Conservation (phyloP, 2,329 filamentous ascomycete genomes). For the Shiraia bambusicola region DNA sequence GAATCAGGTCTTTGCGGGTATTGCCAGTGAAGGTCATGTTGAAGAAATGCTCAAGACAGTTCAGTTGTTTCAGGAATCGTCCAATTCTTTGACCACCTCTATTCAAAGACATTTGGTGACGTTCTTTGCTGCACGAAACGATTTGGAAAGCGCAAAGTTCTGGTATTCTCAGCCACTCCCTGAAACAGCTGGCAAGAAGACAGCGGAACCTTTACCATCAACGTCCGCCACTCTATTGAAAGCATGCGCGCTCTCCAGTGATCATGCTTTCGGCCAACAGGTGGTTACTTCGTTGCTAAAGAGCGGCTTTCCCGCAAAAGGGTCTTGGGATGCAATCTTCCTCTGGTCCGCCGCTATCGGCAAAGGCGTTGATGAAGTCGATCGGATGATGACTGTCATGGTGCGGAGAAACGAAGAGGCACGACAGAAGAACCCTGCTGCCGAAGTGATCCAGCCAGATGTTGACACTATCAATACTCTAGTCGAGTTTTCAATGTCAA, state of each 20-base stretch:
- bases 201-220: constrained; percentile 12
- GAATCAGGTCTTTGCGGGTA: constrained; percentile 57
- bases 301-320: constrained; percentile 44
- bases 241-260: constrained; percentile 52
- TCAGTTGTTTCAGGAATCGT: constrained; percentile 51
- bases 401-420: constrained; percentile 52
- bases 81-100: constrained; percentile 39
- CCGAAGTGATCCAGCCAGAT: constrained; percentile 55
- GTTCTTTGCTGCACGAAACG: constrained; percentile 62
- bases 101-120: constrained; percentile 57
- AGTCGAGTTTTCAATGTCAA: constrained; percentile 70
- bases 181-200: constrained; percentile 12
- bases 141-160: constrained; percentile 61
- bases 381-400: constrained; percentile 71
- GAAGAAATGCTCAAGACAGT: constrained; percentile 60
- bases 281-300: constrained; percentile 41
- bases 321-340: constrained; percentile 70
- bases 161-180: constrained; percentile 65
- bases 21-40: constrained; percentile 62
- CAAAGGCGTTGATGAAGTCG: constrained; percentile 70
- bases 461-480: constrained; percentile 75
- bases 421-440: constrained; percentile 33
- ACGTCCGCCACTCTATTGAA: constrained; percentile 60
- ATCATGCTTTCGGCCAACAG: constrained; percentile 47
- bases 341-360: constrained; percentile 74